Percentiles rank a stretch among this genome's conserved stretches.
These are phyloP conservation scores for Phytophthora pistaciae DNA, from an alignment of 352 stramenopile genomes.

Conservation along the genomic window DNA sequence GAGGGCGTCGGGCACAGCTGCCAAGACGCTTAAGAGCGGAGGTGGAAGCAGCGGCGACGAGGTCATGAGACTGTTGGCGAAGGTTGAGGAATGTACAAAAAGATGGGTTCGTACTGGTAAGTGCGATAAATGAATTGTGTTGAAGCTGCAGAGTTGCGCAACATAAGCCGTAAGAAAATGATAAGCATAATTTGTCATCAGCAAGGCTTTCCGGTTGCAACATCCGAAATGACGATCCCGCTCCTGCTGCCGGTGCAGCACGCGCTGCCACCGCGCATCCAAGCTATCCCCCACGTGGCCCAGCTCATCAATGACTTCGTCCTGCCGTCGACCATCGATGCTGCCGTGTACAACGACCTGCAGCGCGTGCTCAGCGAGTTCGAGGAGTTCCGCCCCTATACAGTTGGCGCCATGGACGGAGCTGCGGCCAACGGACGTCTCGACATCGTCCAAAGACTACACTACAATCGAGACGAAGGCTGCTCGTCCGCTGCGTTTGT, in stretches of 20 bases:
- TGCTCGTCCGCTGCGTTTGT: neutral
- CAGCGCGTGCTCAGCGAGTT: neutral
- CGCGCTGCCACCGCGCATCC: neutral
- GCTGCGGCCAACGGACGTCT: conserved; percentile 15
- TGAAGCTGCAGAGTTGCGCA: too few species aligned
- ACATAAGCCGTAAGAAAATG: too few species aligned
- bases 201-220: too few species aligned
- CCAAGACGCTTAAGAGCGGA: neutral
- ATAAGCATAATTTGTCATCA: too few species aligned
- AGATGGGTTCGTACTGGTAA: neutral
- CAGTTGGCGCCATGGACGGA: conserved; percentile 16
- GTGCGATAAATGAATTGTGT: neutral
- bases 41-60: neutral
- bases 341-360: conserved; percentile 4
- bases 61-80: neutral
- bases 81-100: neutral
- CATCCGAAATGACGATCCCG: too few species aligned
- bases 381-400: neutral
- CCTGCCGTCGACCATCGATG: neutral
- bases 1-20: neutral
- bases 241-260: neutral
- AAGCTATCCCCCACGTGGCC: neutral
- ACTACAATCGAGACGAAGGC: conserved; percentile 3
- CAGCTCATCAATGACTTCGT: neutral
- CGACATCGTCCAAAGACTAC: conserved; percentile 13